phyloP scores from a whole-genome alignment of 495 filamentous ascomycete species.

The Letharia columbiana region DNA sequence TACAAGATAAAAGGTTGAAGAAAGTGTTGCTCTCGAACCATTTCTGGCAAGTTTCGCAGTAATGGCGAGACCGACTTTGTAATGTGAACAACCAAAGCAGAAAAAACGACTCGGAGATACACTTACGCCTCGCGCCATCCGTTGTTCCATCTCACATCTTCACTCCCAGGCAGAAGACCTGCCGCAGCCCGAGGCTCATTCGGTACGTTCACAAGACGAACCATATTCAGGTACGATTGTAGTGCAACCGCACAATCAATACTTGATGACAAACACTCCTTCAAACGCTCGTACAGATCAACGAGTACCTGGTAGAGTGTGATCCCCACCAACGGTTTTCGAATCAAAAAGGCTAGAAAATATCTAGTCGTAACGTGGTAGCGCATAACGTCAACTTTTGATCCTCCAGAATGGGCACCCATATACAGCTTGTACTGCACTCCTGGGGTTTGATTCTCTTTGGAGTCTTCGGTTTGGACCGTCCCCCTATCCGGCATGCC shows the following conservation, averaged over 20 bases:
- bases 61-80: background rate
- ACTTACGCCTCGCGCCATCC: conserved; percentile 51
- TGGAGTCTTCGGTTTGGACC: background rate
- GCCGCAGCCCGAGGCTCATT: conserved; percentile 51
- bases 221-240: conserved; percentile 37
- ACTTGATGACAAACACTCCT: conserved; percentile 43
- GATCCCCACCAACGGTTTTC: conserved; percentile 48
- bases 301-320: conserved; percentile 48
- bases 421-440: conserved; percentile 48
- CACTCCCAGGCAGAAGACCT: conserved; percentile 56
- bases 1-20: background rate
- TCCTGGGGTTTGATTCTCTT: background rate
- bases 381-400: conserved; percentile 39
- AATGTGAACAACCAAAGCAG: too few relatives aligned
- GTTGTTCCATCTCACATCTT: conserved; percentile 47
- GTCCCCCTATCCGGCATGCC: background rate
- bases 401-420: conserved; percentile 38
- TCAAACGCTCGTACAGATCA: conserved; percentile 47
- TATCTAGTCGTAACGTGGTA: conserved; percentile 55
- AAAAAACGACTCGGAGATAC: background rate
- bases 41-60: too few relatives aligned
- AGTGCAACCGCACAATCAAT: conserved; percentile 36
- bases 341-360: conserved; percentile 51
- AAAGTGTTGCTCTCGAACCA: background rate
- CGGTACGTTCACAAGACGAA: conserved; percentile 53